A percentile compares a stretch with the other conserved stretches of the same genome.
Evolutionary conservation across 148 eudicot species (phyloP).

Genomic region (Camellia granthamiana): DNA sequence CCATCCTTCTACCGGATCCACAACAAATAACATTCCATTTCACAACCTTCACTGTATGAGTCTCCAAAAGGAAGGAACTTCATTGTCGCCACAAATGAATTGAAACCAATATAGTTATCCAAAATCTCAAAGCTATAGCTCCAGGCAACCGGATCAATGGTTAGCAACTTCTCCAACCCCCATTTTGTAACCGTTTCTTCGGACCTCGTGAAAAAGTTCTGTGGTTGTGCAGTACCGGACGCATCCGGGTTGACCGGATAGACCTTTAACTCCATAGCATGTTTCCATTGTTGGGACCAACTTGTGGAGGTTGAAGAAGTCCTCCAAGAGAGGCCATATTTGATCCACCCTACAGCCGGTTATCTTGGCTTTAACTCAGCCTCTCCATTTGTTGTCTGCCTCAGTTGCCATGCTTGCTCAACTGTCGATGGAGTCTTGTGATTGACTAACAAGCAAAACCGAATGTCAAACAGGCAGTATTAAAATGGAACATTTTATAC

Average conservation of each 20-base stretch:
- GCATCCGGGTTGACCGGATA: background rate
- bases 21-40: background rate
- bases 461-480: too few species aligned
- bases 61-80: background rate
- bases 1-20: background rate
- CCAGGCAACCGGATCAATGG: background rate
- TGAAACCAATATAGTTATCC: background rate
- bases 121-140: background rate
- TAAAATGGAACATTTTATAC: too few species aligned
- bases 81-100: background rate
- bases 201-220: background rate
- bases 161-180: background rate
- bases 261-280: background rate
- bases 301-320: constrained; percentile 1
- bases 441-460: too few species aligned
- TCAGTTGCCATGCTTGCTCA: background rate
- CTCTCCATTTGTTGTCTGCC: background rate
- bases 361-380: background rate
- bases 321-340: constrained; percentile 2
- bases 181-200: background rate
- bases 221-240: background rate
- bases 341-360: background rate
- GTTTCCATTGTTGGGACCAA: background rate
- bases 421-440: too few species aligned
- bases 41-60: background rate